Evolutionary conservation across 805 yeast species (phyloP).

Genomic region (Candida ortonii): DNA sequence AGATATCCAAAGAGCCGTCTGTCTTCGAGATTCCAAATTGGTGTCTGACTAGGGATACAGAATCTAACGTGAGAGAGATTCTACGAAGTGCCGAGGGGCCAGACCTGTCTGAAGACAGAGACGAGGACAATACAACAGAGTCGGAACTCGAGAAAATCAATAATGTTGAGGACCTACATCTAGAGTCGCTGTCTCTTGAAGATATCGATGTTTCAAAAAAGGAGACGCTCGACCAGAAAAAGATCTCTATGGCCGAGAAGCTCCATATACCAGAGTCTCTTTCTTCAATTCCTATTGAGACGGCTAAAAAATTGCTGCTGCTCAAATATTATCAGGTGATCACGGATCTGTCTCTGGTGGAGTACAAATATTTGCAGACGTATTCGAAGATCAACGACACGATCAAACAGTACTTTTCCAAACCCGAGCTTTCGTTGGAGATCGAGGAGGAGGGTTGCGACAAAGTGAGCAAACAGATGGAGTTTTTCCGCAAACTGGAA

Average conservation of each 20-base stretch:
- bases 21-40: constrained; percentile 19
- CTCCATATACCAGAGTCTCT: constrained; percentile 9
- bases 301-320: constrained; percentile 16
- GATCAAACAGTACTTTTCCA: constrained; percentile 26
- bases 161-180: constrained; percentile 8
- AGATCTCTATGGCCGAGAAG: constrained; percentile 1
- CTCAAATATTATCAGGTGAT: constrained; percentile 27
- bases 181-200: constrained; percentile 7
- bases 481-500: constrained; percentile 25
- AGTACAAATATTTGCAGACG: constrained; percentile 28
- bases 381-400: constrained; percentile 26
- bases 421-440: constrained; percentile 20
- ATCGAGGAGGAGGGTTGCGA: constrained; percentile 27
- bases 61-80: constrained; percentile 12
- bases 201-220: constrained; percentile 12
- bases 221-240: neutral
- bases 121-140: neutral
- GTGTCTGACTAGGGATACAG: constrained; percentile 20
- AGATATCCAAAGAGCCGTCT: constrained; percentile 9
- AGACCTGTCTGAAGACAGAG: neutral
- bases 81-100: constrained; percentile 2
- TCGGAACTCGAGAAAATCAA: constrained; percentile 3
- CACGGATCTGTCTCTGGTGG: constrained; percentile 26
- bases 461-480: constrained; percentile 23
- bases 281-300: constrained; percentile 1